Evolutionary conservation across 2,329 filamentous ascomycete genomes (phyloP).

Genomic region (Penicillium italicum): DNA sequence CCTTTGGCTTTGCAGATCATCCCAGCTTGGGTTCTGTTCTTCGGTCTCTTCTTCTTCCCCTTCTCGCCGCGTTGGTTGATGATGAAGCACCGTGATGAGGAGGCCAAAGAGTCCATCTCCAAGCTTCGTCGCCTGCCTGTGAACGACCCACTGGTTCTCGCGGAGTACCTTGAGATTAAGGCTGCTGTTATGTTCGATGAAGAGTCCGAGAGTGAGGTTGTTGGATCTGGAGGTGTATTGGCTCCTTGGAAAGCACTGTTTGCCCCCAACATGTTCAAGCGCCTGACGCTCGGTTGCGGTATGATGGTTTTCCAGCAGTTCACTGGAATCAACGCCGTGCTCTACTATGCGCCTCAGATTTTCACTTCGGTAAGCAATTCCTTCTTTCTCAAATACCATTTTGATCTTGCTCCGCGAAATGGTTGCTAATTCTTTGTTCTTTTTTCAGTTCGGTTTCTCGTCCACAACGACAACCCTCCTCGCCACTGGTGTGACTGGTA

Average conservation of each 20-base stretch:
- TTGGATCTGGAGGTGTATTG: constrained; percentile 16
- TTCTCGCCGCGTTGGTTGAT: constrained; percentile 74
- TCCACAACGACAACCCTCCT: constrained; percentile 25
- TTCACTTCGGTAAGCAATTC: constrained; percentile 11
- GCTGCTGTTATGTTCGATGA: constrained; percentile 76
- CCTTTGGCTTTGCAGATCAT: constrained; percentile 53
- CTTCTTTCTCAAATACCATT: not conserved
- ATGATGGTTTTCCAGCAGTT: constrained; percentile 47
- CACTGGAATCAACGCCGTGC: constrained; percentile 48
- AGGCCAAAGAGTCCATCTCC: constrained; percentile 62
- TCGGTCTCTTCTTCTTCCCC: constrained; percentile 77
- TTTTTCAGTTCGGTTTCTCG: constrained; percentile 20
- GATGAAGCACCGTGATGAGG: constrained; percentile 65
- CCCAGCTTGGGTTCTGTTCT: constrained; percentile 62
- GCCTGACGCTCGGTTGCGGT: constrained; percentile 25
- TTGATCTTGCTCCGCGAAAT: not conserved
- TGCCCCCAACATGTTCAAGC: constrained; percentile 28
- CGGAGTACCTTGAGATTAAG: constrained; percentile 81
- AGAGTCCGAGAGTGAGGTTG: constrained; percentile 56
- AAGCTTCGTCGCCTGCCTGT: constrained; percentile 58
- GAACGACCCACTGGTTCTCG: constrained; percentile 65
- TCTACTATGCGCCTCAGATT: constrained; percentile 38
- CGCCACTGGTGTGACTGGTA: constrained; percentile 28
- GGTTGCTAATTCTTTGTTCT: not conserved
- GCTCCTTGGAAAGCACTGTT: constrained; percentile 31